phyloP scores from a whole-genome alignment of 768 basidiomycete species.

The Amanita fuliginea region DNA sequence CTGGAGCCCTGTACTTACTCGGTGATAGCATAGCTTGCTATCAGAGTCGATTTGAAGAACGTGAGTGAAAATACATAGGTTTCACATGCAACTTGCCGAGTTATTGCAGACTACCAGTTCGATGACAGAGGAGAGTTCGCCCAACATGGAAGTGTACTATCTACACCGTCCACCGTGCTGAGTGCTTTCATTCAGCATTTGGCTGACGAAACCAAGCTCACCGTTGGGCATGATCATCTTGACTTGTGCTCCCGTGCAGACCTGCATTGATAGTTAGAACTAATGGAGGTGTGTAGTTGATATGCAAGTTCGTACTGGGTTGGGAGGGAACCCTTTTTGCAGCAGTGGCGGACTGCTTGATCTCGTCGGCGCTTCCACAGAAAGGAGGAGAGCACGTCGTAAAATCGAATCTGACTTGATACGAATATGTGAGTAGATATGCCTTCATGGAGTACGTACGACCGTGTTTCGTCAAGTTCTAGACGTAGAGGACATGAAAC shows the following conservation, averaged over 20 bases:
- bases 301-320: conserved; percentile 35
- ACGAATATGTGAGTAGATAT: not conserved
- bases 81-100: conserved; percentile 14
- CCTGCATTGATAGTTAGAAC: conserved; percentile 27
- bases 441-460: conserved; percentile 8
- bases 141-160: conserved; percentile 93
- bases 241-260: conserved; percentile 74
- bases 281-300: not conserved
- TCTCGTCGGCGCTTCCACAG: conserved; percentile 67
- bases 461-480: too few relatives aligned
- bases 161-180: conserved; percentile 38
- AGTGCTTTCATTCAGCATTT: conserved; percentile 71
- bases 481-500: too few relatives aligned
- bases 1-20: conserved; percentile 84
- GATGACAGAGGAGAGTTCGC: conserved; percentile 68
- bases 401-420: conserved; percentile 46
- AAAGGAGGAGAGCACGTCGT: conserved; percentile 98
- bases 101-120: conserved; percentile 42
- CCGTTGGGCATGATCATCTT: conserved; percentile 91
- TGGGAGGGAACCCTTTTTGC: conserved; percentile 60
- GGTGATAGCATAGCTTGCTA: conserved; percentile 62
- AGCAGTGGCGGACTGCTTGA: conserved; percentile 40
- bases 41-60: too few relatives aligned
- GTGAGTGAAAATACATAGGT: conserved; percentile 34
- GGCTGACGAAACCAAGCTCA: conserved; percentile 64